Evolutionary conservation across 495 filamentous ascomycete genomes (phyloP).

Genomic region (Aspergillus leporis): DNA sequence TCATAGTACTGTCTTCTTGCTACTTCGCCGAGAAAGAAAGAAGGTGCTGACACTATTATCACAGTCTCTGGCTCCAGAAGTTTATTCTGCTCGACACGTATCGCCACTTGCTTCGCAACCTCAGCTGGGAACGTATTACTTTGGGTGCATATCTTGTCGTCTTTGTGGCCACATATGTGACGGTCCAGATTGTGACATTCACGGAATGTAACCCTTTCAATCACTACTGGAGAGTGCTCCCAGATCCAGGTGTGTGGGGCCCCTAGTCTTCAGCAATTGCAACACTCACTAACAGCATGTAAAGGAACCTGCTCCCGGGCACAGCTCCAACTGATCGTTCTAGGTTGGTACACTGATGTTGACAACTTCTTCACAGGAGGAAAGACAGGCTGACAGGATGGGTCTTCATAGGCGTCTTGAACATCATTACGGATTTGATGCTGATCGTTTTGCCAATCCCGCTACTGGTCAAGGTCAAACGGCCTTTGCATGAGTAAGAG

Average conservation of each 20-base stretch:
- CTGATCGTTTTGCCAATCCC: constrained; percentile 45
- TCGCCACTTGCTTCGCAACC: constrained; percentile 35
- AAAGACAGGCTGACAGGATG: background rate
- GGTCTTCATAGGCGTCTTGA: constrained; percentile 26
- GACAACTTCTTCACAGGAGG: background rate
- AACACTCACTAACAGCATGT: constrained; percentile 2
- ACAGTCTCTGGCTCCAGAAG: constrained; percentile 45
- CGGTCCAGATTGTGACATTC: constrained; percentile 39
- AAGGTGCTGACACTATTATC: background rate
- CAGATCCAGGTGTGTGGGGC: constrained; percentile 32
- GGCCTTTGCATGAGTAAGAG: constrained; percentile 25
- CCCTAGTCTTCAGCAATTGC: background rate
- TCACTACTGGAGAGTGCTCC: constrained; percentile 44
- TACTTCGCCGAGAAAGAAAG: background rate
- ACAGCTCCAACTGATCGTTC: constrained; percentile 38
- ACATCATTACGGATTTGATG: constrained; percentile 45
- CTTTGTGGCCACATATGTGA: constrained; percentile 36
- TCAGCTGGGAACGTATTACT: constrained; percentile 33
- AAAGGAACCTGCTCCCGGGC: constrained; percentile 36
- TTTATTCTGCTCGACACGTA: constrained; percentile 43
- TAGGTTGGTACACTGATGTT: constrained; percentile 10
- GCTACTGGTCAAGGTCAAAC: constrained; percentile 33
- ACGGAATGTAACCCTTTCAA: constrained; percentile 45
- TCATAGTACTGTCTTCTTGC: constrained; percentile 24
- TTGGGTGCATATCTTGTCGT: constrained; percentile 32